Conservation (phyloP, 2,329 filamentous ascomycete genomes). For the Metarhizium humberi region DNA sequence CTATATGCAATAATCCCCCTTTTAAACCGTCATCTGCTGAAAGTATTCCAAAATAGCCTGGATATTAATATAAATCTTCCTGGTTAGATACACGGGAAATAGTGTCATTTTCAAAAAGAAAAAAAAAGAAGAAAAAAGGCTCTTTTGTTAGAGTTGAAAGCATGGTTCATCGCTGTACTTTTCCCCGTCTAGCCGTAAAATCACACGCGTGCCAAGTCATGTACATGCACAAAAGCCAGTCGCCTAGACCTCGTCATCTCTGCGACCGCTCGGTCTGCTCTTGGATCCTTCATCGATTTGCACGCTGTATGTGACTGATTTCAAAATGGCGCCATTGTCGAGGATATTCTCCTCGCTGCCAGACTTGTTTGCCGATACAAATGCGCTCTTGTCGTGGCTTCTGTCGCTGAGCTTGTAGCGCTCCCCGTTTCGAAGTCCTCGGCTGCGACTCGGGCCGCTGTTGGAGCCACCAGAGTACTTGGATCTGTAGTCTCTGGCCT, state of each 20-base stretch:
- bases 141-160: too few relatives aligned
- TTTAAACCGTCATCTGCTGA: too few relatives aligned
- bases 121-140: not conserved
- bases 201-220: not conserved
- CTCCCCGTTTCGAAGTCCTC: conserved; percentile 17
- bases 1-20: too few relatives aligned
- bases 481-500: conserved; percentile 31
- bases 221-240: not conserved
- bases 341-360: conserved; percentile 32
- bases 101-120: not conserved
- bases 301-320: conserved; percentile 33
- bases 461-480: conserved; percentile 26
- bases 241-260: conserved; percentile 4
- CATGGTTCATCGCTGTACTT: too few relatives aligned
- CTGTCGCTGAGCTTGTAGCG: conserved; percentile 29
- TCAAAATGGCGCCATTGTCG: conserved; percentile 25
- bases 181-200: not conserved
- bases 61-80: too few relatives aligned
- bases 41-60: not conserved
- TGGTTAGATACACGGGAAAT: too few relatives aligned
- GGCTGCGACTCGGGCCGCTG: conserved; percentile 13
- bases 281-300: conserved; percentile 21
- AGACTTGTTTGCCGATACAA: conserved; percentile 16
- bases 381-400: conserved; percentile 21
- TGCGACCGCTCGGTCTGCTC: not conserved